These are phyloP conservation scores for Schoenoplectus tabernaemontani DNA, from an alignment of 202 grass and related monocot genomes.

Conservation along the genomic window DNA sequence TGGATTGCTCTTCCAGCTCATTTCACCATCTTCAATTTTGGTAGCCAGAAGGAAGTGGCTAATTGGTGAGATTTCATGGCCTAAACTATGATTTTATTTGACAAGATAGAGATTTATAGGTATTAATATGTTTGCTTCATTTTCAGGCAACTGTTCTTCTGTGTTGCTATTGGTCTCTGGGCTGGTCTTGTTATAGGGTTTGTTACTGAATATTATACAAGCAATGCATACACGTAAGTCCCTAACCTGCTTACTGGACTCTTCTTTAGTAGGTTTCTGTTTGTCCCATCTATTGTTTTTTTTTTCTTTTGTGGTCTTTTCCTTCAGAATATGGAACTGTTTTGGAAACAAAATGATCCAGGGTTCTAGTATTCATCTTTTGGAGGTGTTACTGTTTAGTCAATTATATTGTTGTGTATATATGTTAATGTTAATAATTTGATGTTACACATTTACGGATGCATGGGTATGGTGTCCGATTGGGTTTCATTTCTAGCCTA, in stretches of 20 bases:
- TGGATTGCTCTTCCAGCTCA: conserved; percentile 67
- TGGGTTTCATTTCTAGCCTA: too few species aligned
- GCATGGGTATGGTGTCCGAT: too few species aligned
- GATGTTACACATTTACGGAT: neutral
- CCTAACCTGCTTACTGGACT: neutral
- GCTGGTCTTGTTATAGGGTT: conserved; percentile 92
- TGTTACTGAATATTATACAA: conserved; percentile 90
- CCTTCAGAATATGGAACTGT: neutral
- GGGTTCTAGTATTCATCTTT: neutral
- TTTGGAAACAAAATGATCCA: neutral
- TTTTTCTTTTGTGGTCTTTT: neutral
- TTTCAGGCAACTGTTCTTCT: conserved; percentile 85
- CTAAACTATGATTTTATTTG: conserved; percentile 8
- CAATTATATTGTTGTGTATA: neutral
- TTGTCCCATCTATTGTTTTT: neutral
- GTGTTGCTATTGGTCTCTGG: conserved; percentile 85
- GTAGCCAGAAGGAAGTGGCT: conserved; percentile 62
- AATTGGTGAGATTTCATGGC: conserved; percentile 53
- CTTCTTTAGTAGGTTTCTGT: neutral
- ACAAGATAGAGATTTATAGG: neutral
- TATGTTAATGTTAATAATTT: neutral
- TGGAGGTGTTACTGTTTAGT: neutral
- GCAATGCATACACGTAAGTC: conserved; percentile 74
- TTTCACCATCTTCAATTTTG: conserved; percentile 92
- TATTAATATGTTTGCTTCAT: neutral